Percentiles rank a stretch among this genome's conserved stretches.
Evolutionary conservation across 495 filamentous ascomycete genomes (phyloP).

Genomic region (Tuber indicum): DNA sequence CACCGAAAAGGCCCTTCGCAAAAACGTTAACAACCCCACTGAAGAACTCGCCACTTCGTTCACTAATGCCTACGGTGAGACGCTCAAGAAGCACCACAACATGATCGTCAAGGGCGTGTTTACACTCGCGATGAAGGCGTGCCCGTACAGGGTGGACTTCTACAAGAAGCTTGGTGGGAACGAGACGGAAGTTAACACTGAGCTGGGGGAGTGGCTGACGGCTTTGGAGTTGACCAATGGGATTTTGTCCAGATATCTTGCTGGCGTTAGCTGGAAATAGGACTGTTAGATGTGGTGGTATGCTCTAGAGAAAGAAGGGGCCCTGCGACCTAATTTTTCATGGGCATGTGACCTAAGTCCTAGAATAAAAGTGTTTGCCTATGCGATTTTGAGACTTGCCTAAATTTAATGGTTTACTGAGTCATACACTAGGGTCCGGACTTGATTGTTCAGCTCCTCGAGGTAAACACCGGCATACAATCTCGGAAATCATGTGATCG

Average conservation of each 20-base stretch:
- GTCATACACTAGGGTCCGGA: neutral
- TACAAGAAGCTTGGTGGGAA: conserved; percentile 75
- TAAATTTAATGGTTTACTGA: neutral
- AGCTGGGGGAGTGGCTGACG: conserved; percentile 62
- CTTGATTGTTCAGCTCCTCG: neutral
- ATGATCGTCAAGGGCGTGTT: conserved; percentile 84
- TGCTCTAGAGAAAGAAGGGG: neutral
- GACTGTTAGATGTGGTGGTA: conserved; percentile 6
- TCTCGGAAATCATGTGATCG: neutral
- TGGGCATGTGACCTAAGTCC: neutral
- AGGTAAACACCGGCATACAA: neutral
- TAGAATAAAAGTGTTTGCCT: neutral
- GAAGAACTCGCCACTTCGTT: conserved; percentile 82
- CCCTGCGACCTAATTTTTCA: too few species aligned
- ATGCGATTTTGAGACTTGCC: neutral
- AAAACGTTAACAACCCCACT: conserved; percentile 58
- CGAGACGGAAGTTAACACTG: conserved; percentile 52
- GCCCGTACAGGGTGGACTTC: conserved; percentile 85
- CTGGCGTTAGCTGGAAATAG: conserved; percentile 18
- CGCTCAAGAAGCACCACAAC: conserved; percentile 84
- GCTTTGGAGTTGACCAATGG: conserved; percentile 66
- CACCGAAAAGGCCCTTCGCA: conserved; percentile 72
- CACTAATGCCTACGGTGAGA: conserved; percentile 70
- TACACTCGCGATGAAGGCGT: conserved; percentile 82
- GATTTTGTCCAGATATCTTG: conserved; percentile 69